These are phyloP conservation scores for Hypoxylon sp. DNA, from an alignment of 2,329 filamentous ascomycete species.

Conservation along the genomic window DNA sequence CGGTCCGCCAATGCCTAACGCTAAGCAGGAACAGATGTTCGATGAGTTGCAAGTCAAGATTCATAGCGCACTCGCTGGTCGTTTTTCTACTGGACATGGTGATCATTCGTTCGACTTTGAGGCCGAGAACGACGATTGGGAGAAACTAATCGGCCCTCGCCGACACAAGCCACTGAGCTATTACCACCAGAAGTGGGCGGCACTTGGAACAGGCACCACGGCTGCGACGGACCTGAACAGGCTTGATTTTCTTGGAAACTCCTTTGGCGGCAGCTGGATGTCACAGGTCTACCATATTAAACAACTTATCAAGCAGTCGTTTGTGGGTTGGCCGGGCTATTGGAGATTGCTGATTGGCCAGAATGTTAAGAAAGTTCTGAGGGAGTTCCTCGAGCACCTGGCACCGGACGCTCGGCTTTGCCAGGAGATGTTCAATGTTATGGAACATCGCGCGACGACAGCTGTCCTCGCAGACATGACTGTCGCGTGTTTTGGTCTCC, in stretches of 20 bases:
- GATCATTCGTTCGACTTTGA: conserved; percentile 51
- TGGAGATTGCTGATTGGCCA: conserved; percentile 45
- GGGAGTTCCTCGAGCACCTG: conserved; percentile 34
- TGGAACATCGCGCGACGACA: conserved; percentile 51
- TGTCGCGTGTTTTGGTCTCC: conserved; percentile 44
- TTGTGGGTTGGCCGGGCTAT: conserved; percentile 48
- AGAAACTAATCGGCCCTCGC: conserved; percentile 46
- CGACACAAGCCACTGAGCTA: conserved; percentile 33
- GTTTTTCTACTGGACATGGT: conserved; percentile 29
- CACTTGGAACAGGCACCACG: not conserved
- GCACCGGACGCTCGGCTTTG: conserved; percentile 38
- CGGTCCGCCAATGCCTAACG: conserved; percentile 35
- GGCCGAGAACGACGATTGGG: conserved; percentile 49
- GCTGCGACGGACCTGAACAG: not conserved
- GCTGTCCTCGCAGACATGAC: conserved; percentile 49
- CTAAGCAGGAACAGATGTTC: conserved; percentile 33
- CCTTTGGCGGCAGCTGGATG: conserved; percentile 50
- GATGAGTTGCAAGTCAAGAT: conserved; percentile 39
- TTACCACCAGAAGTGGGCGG: conserved; percentile 48
- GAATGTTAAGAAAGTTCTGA: conserved; percentile 36
- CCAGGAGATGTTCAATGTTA: conserved; percentile 51
- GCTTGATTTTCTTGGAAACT: conserved; percentile 48
- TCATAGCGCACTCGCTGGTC: conserved; percentile 43
- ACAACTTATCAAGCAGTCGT: conserved; percentile 50
- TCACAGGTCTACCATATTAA: conserved; percentile 52